These are phyloP conservation scores for Iris macrosiphon DNA, from an alignment of 106 monocot genomes.

Conservation along the genomic window DNA sequence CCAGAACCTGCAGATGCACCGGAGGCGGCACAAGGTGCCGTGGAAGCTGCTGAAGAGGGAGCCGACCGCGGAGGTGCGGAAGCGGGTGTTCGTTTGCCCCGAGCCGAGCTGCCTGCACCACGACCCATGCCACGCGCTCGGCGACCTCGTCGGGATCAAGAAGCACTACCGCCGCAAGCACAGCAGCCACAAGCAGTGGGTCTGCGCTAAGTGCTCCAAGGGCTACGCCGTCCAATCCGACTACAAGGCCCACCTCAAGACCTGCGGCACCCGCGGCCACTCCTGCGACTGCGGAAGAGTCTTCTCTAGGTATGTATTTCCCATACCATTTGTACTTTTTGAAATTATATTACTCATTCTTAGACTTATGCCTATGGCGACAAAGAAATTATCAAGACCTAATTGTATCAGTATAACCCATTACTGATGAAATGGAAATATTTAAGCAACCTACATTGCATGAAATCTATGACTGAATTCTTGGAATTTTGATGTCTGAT, in stretches of 20 bases:
- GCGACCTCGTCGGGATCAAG: slow-evolving; percentile 71
- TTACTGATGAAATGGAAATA: neutral
- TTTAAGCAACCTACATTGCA: neutral
- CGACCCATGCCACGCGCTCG: slow-evolving; percentile 54
- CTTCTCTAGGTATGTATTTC: slow-evolving; percentile 60
- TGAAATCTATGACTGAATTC: neutral
- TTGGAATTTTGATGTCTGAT: neutral
- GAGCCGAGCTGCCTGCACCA: slow-evolving; percentile 64
- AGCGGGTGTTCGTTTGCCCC: slow-evolving; percentile 61
- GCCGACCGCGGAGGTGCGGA: slow-evolving; percentile 17
- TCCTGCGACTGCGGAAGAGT: slow-evolving; percentile 92
- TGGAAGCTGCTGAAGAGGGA: slow-evolving; percentile 71
- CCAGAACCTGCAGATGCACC: slow-evolving; percentile 97
- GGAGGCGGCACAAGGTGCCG: slow-evolving; percentile 90
- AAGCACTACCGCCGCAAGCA: slow-evolving; percentile 70
- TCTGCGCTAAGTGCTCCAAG: slow-evolving; percentile 38
- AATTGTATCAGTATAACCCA: neutral
- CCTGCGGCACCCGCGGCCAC: slow-evolving; percentile 87
- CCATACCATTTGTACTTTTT: neutral
- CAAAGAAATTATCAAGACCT: neutral
- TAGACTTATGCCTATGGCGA: neutral
- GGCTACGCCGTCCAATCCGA: slow-evolving; percentile 61
- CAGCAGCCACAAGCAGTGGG: slow-evolving; percentile 53
- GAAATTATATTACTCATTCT: neutral
- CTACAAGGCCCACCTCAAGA: slow-evolving; percentile 67